Base-by-base conservation (phyloP, 208 protist species). In the Trypanosoma boissoni region DNA sequence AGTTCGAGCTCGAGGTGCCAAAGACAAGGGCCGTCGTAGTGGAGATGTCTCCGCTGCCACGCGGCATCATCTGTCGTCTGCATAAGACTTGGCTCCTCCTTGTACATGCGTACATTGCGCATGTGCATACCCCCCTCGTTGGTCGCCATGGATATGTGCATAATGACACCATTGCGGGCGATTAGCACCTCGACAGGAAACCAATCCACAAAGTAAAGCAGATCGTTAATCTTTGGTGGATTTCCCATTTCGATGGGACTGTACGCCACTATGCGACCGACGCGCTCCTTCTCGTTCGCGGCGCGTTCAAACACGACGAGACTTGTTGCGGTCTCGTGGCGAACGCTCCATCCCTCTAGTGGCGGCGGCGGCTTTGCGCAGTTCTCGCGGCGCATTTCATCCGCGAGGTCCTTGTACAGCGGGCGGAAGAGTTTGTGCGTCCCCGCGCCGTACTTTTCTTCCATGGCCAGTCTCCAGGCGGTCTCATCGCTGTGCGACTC, bases 51-150 rank as follows among this genome's bases (percentile, higher is more conserved):
- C 3, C 84, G 80, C 48, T 72, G 67, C 58, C 65, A 72, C 31
- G 61, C 63, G 7, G 76, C 80, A 43, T 91, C 75, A 39, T 79
- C 76, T 16, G 73, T 79, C 0, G 58, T 68, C 24, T 68, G 67
- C 8, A 82, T 4, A 18, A 86, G 24, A 24, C 54, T 37, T 20
- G 39, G 41, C 9, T 42, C 50, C 53, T 74, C 61, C 36, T 71
- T 69, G 68, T 94, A 94, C 32, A 77, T 79, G n/a, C 87, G 83
- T 16, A 89, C 78, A 72, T 94, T 94, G 42, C 83, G 80, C 78
- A 91, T 88, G 74, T 94, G 80, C 83, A 94, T 88, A 0, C 80
- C 80, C 18, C 81, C 78, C 58, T 91, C 82, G 37, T 78, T 88
- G 28, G 64, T 59, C 3, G 81, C 80, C 39, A 91, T 71, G 21